Base-by-base conservation (phyloP, 176 grass and related monocot genomes). In the Elymus sibiricus region DNA sequence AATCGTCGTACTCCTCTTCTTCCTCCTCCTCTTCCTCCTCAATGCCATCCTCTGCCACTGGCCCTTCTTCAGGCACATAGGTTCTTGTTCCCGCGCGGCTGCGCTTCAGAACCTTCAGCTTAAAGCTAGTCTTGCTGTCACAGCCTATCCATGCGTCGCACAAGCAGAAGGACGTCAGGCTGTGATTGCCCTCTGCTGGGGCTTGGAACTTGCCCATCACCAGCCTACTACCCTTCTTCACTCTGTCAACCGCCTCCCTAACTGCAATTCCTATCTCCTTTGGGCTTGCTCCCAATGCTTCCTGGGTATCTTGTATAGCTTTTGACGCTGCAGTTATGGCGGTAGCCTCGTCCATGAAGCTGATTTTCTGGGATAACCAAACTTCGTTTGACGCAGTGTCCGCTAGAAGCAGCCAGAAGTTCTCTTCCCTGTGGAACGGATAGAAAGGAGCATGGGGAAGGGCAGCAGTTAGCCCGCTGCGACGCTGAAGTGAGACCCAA, bases 1-100 rank as follows among this genome's bases (percentile, higher is more conserved):
- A 99, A 82, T 99, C 94, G n/a, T 99, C 92, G 1, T 96, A 94
- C 44, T 96, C 94, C 60, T 96, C 94, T 77, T 97, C 96, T 37
- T 95, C 97, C 53, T 97, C 97, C n/a, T 99, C 94, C 21, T 99
- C 97, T 67, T 97, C 97, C 80, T 99, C 96, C 43, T 98, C 93
- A 32, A 91, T 90, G 22, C 94, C 92, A 74, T 99, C 97, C 26
- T 99, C 91, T 46, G 91, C 77, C 2, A 77, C 89, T 12, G 44
- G 86, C 25, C 94, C 90, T 86, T 99, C 97, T 53, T 99, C 92
- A 2, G 79, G 81, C 55, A 81, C 83, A 81, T 97, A 89, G 22
- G 90, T 87, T 64, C 97, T 85, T 24, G 94, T 93, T 25, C 97
- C 94, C 21, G 90, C 89, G 0, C 92, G 92, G 61, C 89, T 99